Evolutionary conservation across 352 stramenopile genomes (phyloP).

Genomic region (Ophiocytium majus): DNA sequence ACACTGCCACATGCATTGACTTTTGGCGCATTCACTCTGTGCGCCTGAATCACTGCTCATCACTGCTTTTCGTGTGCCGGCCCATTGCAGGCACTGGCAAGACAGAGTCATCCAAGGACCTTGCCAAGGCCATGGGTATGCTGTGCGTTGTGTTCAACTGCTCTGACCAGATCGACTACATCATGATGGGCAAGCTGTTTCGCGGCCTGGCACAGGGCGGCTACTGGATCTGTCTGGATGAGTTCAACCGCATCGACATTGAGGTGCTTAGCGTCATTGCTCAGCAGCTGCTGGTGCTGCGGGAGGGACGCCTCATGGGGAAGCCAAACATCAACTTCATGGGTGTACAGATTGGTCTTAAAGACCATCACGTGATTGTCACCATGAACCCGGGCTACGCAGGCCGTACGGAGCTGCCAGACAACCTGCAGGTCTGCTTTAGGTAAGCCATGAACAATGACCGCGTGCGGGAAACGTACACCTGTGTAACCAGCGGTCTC

Average conservation of each 20-base stretch:
- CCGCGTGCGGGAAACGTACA: too few relatives aligned
- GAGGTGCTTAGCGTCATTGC: slow-evolving; percentile 85
- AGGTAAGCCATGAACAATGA: too few relatives aligned
- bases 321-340: slow-evolving; percentile 66
- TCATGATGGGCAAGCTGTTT: slow-evolving; percentile 87
- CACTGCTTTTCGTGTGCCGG: too few relatives aligned
- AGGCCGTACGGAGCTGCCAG: slow-evolving; percentile 79
- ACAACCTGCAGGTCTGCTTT: slow-evolving; percentile 82
- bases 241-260: slow-evolving; percentile 90
- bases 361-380: slow-evolving; percentile 72
- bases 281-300: slow-evolving; percentile 79
- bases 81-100: slow-evolving; percentile 81
- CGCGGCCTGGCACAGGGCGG: slow-evolving; percentile 83
- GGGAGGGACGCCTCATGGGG: slow-evolving; percentile 57
- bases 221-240: slow-evolving; percentile 84
- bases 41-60: too few relatives aligned
- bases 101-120: slow-evolving; percentile 83
- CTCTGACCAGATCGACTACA: slow-evolving; percentile 80
- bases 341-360: slow-evolving; percentile 63
- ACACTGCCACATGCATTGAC: too few relatives aligned
- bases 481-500: too few relatives aligned
- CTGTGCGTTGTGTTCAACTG: slow-evolving; percentile 89
- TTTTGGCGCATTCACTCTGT: too few relatives aligned
- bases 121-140: slow-evolving; percentile 77
- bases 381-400: slow-evolving; percentile 91